Conservation (phyloP, 805 yeast genomes). For the Wickerhamiella sorbophila region DNA sequence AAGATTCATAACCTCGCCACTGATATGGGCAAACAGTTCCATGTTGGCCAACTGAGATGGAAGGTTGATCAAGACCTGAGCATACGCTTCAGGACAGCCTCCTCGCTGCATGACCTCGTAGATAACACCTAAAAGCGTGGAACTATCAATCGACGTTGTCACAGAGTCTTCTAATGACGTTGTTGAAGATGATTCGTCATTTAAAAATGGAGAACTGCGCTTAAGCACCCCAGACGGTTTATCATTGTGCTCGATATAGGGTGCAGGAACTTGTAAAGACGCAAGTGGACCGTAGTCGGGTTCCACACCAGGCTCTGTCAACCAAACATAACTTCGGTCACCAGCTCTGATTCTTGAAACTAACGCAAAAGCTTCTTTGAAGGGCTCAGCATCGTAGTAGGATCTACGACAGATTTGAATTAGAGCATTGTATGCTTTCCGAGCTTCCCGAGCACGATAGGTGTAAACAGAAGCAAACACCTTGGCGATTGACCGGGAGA, state of each 20-base stretch:
- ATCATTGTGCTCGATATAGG: conserved; percentile 25
- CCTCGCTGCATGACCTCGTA: conserved; percentile 33
- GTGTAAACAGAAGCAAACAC: conserved; percentile 3
- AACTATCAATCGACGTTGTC: conserved; percentile 28
- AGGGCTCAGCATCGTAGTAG: conserved; percentile 9
- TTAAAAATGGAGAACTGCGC: not conserved
- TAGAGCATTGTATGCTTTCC: conserved; percentile 1
- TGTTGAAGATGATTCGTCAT: not conserved
- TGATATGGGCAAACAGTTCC: conserved; percentile 33
- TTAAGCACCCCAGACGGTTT: conserved; percentile 23
- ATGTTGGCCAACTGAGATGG: conserved; percentile 54
- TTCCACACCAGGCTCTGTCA: conserved; percentile 15
- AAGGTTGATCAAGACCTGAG: conserved; percentile 48
- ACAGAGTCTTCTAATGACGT: conserved; percentile 26
- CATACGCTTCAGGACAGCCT: conserved; percentile 51
- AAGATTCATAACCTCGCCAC: conserved; percentile 28
- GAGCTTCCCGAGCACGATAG: conserved; percentile 1
- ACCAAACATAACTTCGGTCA: conserved; percentile 9
- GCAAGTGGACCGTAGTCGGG: conserved; percentile 10
- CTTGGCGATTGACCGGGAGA: conserved; percentile 2
- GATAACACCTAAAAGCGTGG: conserved; percentile 36
- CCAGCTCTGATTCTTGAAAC: conserved; percentile 15
- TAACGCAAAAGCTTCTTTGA: conserved; percentile 14
- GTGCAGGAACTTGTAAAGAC: conserved; percentile 22
- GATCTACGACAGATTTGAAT: conserved; percentile 7